These are phyloP conservation scores for Pythium monospermum DNA, from an alignment of 352 stramenopile genomes.

Conservation along the genomic window DNA sequence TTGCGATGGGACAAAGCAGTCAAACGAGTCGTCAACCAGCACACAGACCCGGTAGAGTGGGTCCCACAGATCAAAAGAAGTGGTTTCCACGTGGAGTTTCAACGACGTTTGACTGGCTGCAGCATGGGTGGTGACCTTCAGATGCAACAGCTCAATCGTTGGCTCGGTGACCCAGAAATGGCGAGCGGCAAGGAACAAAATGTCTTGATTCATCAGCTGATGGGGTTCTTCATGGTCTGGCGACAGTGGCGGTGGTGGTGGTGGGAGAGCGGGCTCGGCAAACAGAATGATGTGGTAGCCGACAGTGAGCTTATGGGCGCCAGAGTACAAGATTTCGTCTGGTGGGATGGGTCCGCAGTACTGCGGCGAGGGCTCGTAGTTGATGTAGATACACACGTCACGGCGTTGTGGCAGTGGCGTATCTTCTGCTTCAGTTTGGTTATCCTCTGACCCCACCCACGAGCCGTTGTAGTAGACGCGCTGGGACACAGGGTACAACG, in stretches of 20 bases:
- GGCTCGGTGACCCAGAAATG: slow-evolving; percentile 37
- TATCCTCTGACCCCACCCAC: no score
- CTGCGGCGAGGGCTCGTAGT: slow-evolving; percentile 19
- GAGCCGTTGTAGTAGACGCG: slow-evolving; percentile 42
- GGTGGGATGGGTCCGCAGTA: slow-evolving; percentile 21
- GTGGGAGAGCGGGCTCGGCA: slow-evolving; percentile 3
- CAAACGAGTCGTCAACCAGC: slow-evolving; percentile 36
- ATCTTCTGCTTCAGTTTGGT: neutral
- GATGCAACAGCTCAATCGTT: slow-evolving; percentile 24
- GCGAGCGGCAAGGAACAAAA: slow-evolving; percentile 32
- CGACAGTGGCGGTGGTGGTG: slow-evolving; percentile 11
- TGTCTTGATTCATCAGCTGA: no score
- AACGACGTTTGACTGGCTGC: slow-evolving; percentile 8
- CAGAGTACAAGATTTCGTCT: slow-evolving; percentile 30
- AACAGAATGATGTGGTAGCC: slow-evolving; percentile 47
- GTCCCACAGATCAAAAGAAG: slow-evolving; percentile 39
- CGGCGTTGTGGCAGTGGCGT: neutral
- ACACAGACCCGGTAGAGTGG: slow-evolving; percentile 34
- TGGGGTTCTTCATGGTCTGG: slow-evolving; percentile 1
- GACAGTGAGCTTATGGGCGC: slow-evolving; percentile 6
- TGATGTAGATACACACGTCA: slow-evolving; percentile 37
- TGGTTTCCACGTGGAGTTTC: slow-evolving; percentile 32
- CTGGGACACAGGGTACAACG: slow-evolving; percentile 32
- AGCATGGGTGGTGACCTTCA: neutral
- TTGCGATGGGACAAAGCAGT: slow-evolving; percentile 28